Evolutionary conservation across 192 early-diverging fungal species (phyloP).

Genomic region (Podila verticillata): DNA sequence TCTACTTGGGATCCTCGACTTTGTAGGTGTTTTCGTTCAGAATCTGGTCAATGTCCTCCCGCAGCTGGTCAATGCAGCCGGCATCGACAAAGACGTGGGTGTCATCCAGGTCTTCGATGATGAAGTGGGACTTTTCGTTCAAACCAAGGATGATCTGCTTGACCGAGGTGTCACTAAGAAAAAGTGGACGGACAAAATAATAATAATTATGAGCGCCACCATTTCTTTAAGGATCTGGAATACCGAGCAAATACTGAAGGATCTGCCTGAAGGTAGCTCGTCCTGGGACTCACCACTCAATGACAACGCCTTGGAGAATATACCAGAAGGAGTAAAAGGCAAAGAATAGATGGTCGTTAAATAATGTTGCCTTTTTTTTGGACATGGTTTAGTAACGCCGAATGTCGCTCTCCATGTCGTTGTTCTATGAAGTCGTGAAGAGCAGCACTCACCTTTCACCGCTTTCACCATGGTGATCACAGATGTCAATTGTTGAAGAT

Average conservation of each 20-base stretch:
- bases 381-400: too few species aligned
- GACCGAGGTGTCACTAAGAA: constrained; percentile 75
- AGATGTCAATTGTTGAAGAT: neutral
- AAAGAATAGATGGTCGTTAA: neutral
- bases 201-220: constrained; percentile 13
- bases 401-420: too few species aligned
- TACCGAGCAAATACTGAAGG: neutral
- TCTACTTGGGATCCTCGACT: constrained; percentile 35
- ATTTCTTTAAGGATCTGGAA: neutral
- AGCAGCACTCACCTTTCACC: constrained; percentile 20
- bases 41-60: constrained; percentile 72
- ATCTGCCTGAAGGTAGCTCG: neutral
- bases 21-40: constrained; percentile 82
- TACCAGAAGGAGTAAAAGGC: neutral
- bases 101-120: constrained; percentile 87
- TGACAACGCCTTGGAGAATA: constrained; percentile 21
- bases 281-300: constrained; percentile 28
- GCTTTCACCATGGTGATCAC: constrained; percentile 43
- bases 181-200: constrained; percentile 6
- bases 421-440: neutral
- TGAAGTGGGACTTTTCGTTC: constrained; percentile 71
- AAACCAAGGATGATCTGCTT: constrained; percentile 80
- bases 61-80: constrained; percentile 64
- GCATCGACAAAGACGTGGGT: constrained; percentile 83
- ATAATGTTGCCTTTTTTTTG: too few species aligned